Base-by-base conservation (phyloP, 257 asterid species). In the Nyctanthes arbortristis region DNA sequence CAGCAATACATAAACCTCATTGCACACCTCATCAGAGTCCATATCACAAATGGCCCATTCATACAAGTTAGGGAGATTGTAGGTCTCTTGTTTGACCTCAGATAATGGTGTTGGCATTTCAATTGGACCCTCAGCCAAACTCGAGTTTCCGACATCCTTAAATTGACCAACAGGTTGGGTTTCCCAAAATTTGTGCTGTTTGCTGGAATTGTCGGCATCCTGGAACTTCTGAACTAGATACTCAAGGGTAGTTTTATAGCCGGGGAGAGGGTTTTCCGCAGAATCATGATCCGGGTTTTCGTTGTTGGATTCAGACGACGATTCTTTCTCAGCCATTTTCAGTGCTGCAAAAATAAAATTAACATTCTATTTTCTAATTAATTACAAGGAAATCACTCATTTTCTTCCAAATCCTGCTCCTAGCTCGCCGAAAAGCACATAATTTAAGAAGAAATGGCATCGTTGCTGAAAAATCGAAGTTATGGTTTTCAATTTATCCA, bases 101-200 rank as follows among this genome's bases (percentile, higher is more conserved):
- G 93, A 83, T 12, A 89, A 55, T 0, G 92, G 92, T 0, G 83
- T 82, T 2, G 96, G 92, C 45, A 60, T 83, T 59, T 89, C 92
- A 20, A 92, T 92, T 0, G 96, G 94, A 33, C 98, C 98, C 78
- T 92, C 98, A 10, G 92, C 83, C 37, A 92, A 80, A 75, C 76
- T 81, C 11, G 85, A 14, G 58, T 83, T 83, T 14, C 94, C 96
- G 4, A 88, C 84, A 78, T 92, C 98, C 83, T 84, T 89, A 78
- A 92, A 92, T 69, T 92, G 96, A n/a, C 92, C 94, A 33, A 92
- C 98, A 2, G 96, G 98, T 43, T 92, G 98, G 10, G 94, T 88
- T 76, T 92, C 98, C 98, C 98, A 92, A 72, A 92, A 92, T 62
- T 83, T 92, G 56, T 92, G 97, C 75, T 75, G 81, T 84, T 88